Percentiles rank a stretch among this genome's conserved stretches.
These are phyloP conservation scores for Schrenkiella parvula DNA, from an alignment of 345 rosid species.

Conservation along the genomic window DNA sequence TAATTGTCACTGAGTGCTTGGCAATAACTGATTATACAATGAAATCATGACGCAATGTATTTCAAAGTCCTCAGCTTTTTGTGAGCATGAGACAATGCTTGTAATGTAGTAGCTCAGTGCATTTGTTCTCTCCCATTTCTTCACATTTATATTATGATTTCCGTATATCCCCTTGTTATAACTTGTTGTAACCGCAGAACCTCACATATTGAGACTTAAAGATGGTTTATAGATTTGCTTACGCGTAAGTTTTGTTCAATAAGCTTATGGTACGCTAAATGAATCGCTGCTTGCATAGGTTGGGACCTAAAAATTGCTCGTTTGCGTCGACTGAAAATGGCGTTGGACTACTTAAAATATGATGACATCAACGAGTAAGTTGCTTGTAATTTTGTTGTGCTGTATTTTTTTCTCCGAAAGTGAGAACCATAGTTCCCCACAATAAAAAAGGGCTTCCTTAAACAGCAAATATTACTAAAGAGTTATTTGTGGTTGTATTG, in stretches of 20 bases:
- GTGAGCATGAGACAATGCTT: slow-evolving; percentile 15
- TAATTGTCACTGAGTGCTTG: slow-evolving; percentile 7
- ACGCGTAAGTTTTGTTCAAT: slow-evolving; percentile 12
- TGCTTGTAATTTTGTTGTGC: slow-evolving; percentile 17
- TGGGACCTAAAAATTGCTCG: slow-evolving; percentile 84
- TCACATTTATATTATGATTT: slow-evolving; percentile 8
- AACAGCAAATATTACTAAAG: not conserved
- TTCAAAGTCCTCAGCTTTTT: slow-evolving; percentile 3
- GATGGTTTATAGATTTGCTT: slow-evolving; percentile 12
- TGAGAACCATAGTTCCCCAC: slow-evolving; percentile 7
- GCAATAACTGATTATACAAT: not conserved
- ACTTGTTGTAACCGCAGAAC: not conserved
- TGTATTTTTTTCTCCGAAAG: not conserved
- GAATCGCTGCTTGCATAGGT: slow-evolving; percentile 50
- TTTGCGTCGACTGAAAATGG: slow-evolving; percentile 73
- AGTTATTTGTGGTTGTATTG: not conserved
- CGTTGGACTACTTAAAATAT: slow-evolving; percentile 76
- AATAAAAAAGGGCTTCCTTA: not conserved
- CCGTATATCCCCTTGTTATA: not conserved
- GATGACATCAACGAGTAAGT: slow-evolving; percentile 83
- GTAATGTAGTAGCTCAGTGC: not conserved
- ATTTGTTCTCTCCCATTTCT: not conserved
- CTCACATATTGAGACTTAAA: slow-evolving; percentile 11
- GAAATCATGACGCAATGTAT: not conserved
- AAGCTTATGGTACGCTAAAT: slow-evolving; percentile 20